Evolutionary conservation across 305 asterid species (phyloP).

Genomic region (Fraxinus sp.): DNA sequence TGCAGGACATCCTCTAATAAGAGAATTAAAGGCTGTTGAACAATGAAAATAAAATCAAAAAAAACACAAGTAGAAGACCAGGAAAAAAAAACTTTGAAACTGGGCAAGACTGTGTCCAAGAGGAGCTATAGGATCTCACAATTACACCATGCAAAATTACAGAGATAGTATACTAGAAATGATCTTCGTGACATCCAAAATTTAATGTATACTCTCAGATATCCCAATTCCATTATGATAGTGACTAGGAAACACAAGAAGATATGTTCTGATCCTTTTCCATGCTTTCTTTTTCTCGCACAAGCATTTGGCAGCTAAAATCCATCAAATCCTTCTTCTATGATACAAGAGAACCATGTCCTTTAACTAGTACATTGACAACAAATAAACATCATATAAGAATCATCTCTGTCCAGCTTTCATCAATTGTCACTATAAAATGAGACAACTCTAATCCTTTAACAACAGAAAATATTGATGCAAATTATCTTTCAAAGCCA

Average conservation of each 20-base stretch:
- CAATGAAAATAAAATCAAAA: background rate
- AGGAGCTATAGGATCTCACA: background rate
- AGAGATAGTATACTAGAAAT: background rate
- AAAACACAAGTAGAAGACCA: background rate
- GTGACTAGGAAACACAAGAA: background rate
- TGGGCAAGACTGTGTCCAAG: background rate
- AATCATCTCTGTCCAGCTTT: conserved; percentile 17
- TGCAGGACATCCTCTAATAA: background rate
- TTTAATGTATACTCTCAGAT: background rate
- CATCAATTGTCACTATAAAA: background rate
- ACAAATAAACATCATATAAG: background rate
- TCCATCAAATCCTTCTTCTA: background rate
- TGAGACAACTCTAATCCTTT: conserved; percentile 17
- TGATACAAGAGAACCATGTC: conserved; percentile 16
- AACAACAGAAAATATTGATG: conserved; percentile 2
- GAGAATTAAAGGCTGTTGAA: background rate
- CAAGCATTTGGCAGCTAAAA: background rate
- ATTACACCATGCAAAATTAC: background rate
- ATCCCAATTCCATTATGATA: background rate
- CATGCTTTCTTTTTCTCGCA: background rate
- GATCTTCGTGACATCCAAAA: background rate
- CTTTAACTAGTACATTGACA: conserved; percentile 11
- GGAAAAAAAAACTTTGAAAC: background rate
- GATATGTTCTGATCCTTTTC: background rate
- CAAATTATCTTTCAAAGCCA: background rate